Evolutionary conservation across 169 alveolate species (phyloP), one percentile per base, ranked within the genome.

Genomic region (Babesia bovis): DNA sequence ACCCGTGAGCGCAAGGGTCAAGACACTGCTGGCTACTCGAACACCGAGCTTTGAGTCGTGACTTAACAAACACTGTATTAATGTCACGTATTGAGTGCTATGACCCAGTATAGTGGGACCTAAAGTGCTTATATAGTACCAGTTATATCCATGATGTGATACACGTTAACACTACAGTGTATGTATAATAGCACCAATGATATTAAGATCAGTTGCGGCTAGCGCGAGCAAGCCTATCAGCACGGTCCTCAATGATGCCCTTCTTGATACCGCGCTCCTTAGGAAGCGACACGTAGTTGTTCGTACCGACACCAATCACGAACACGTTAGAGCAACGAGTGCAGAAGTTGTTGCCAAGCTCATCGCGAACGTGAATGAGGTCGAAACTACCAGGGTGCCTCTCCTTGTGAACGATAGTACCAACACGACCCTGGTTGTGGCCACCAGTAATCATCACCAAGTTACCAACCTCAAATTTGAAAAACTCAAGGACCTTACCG

Each of bases 341-440:
- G 66, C 98, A 96, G 93, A 96, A 98, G 35, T 84, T 82, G 89
- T 94, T 91, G 45, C 98, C 99, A 38, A 85, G 72, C 36, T 96
- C 85, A 83, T 98, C 99, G 90, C 91, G 94, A 41, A 96, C 87
- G 93, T 96, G 98, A 58, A 95, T 95, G 71, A 97, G 95, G 81
- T 96, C 99, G 92, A 94, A 96, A 66, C 98, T 92, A 35, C 99
- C 99, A 59, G 95, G 95, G 90, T 98, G 99, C 83, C 92, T 93
- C 90, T 98, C 99, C 59, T 95, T 91, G 75, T 95, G 96, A 26
- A 91, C 89, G 76, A 98, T 93, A 41, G 90, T 83, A 63, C 99
- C 99, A 49, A 97, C 99, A 83, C 99, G 96, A 13, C 99, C 99
- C 67, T 95, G 97, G 92, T 96, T 96, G 94, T 96, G 96, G 26